Evolutionary conservation across 2,329 filamentous ascomycete genomes (phyloP).

Genomic region (Penicillium sp.): DNA sequence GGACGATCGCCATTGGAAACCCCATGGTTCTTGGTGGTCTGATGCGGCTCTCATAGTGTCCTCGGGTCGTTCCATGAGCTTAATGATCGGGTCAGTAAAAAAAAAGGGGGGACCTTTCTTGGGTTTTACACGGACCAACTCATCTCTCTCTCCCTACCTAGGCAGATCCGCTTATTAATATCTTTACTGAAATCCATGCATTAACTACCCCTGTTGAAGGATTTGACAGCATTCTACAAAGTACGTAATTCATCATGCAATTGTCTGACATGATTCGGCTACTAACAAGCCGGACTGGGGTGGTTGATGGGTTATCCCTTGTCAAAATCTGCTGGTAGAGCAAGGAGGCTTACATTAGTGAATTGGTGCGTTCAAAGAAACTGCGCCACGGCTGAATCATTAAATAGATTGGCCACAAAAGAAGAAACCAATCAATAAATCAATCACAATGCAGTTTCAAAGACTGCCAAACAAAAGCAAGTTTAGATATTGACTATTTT

Average conservation of each 20-base stretch:
- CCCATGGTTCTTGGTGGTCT: slow-evolving; percentile 12
- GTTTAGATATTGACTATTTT: not conserved
- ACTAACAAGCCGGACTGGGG: not conserved
- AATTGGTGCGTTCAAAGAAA: not conserved
- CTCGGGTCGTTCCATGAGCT: not conserved
- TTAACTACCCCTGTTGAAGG: not conserved
- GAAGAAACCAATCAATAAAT: not conserved
- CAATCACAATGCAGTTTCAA: not conserved
- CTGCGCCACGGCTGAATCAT: not conserved
- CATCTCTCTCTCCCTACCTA: not conserved
- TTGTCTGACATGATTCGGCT: not conserved
- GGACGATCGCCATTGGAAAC: slow-evolving; percentile 25
- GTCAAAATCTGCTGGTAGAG: not conserved
- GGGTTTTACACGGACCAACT: not conserved
- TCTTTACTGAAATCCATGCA: not conserved
- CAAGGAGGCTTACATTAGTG: not conserved
- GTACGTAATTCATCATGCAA: no score
- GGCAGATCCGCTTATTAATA: not conserved
- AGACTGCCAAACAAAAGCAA: not conserved
- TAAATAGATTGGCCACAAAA: not conserved
- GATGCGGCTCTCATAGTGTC: not conserved
- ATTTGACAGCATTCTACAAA: not conserved
- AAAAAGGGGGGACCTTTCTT: not conserved
- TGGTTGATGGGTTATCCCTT: not conserved
- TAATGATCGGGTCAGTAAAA: not conserved